Percentiles rank a stretch among this genome's conserved stretches.
phyloP scores from a whole-genome alignment of 2,329 filamentous ascomycete species.

The Trichoderma sp. region DNA sequence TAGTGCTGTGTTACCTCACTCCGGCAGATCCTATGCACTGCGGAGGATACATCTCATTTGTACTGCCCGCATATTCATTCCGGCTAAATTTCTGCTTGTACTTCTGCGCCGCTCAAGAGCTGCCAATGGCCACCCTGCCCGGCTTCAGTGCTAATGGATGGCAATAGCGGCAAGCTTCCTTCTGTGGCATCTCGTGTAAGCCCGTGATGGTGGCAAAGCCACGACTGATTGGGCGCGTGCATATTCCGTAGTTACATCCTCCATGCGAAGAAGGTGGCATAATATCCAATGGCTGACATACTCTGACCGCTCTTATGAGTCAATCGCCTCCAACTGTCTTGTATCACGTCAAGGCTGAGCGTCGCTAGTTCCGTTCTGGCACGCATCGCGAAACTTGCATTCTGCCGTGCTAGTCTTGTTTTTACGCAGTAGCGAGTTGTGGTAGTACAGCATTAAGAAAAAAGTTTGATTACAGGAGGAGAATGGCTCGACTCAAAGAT shows the following conservation, averaged over 20 bases:
- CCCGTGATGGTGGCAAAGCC: background rate
- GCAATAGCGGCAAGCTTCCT: conserved; percentile 1
- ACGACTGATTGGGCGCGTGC: conserved; percentile 1
- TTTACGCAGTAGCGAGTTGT: background rate
- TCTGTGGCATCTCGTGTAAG: conserved; percentile 8
- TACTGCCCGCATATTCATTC: background rate
- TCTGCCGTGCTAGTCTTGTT: conserved; percentile 14
- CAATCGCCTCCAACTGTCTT: conserved; percentile 4
- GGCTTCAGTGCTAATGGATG: background rate
- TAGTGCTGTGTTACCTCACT: background rate
- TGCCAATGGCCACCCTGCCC: background rate
- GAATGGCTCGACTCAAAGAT: conserved; percentile 4
- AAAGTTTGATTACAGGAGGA: background rate
- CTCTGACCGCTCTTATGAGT: conserved; percentile 14
- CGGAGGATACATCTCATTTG: background rate
- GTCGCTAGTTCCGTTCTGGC: conserved; percentile 14
- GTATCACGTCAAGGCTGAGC: conserved; percentile 12
- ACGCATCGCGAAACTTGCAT: conserved; percentile 17
- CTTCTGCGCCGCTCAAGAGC: background rate
- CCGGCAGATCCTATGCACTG: background rate
- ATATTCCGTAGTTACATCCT: conserved; percentile 12
- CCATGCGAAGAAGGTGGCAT: background rate
- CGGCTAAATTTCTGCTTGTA: background rate
- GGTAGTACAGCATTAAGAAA: conserved; percentile 10
- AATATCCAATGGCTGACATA: background rate